Percentiles rank a stretch among this genome's conserved stretches.
phyloP scores from a whole-genome alignment of 1,284 basidiomycete genomes.

The Caloboletus inedulis region DNA sequence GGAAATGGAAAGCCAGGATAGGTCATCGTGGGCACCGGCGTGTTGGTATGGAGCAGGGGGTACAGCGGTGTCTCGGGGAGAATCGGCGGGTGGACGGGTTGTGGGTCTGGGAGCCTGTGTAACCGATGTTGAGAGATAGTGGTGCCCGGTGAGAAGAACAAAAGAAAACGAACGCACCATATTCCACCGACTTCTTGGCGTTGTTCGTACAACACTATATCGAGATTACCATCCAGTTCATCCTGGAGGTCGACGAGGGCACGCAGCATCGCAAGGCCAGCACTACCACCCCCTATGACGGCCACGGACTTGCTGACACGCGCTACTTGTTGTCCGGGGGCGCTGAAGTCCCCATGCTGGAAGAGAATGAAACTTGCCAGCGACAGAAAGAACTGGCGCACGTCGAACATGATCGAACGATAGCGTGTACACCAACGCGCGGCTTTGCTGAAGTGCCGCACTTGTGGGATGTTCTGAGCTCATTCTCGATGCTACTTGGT shows the following conservation, averaged over 20 bases:
- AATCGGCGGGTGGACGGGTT: conserved; percentile 40
- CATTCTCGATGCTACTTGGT: neutral
- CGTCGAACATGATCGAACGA: conserved; percentile 11
- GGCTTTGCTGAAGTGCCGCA: too few species aligned
- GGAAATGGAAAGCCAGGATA: conserved; percentile 52
- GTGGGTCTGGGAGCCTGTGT: conserved; percentile 43
- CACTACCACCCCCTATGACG: conserved; percentile 52
- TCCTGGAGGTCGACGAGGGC: conserved; percentile 46
- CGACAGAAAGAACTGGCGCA: conserved; percentile 8
- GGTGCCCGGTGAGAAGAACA: neutral
- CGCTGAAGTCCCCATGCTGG: neutral
- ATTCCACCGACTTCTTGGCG: conserved; percentile 49
- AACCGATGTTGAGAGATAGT: neutral
- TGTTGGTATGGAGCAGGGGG: conserved; percentile 52
- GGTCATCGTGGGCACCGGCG: conserved; percentile 52
- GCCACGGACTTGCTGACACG: conserved; percentile 45
- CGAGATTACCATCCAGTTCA: conserved; percentile 38
- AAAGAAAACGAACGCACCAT: conserved; percentile 37
- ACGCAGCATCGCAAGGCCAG: conserved; percentile 51
- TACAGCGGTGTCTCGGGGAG: conserved; percentile 56
- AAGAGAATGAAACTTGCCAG: conserved; percentile 15
- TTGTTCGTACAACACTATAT: conserved; percentile 53
- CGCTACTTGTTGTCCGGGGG: neutral
- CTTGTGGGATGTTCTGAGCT: conserved; percentile 4
- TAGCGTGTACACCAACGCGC: neutral